Conservation (phyloP, 2,329 filamentous ascomycete species). For the Colletotrichum godetiae region DNA sequence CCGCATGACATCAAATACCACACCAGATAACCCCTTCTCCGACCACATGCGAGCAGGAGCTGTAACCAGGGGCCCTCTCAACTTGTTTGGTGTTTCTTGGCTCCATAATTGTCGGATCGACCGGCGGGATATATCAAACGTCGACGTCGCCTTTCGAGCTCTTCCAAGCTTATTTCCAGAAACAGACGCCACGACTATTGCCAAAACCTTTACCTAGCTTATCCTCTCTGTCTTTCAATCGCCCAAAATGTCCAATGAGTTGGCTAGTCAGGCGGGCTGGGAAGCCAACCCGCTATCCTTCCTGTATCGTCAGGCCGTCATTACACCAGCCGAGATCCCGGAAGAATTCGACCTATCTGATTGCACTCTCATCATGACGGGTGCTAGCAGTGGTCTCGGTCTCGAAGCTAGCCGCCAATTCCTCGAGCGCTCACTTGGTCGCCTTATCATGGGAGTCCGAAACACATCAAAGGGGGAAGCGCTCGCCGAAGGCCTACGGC, state of each 20-base stretch:
- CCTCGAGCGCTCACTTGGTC: conserved; percentile 45
- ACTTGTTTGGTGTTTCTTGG: conserved; percentile 31
- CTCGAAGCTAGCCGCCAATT: conserved; percentile 53
- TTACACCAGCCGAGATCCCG: conserved; percentile 29
- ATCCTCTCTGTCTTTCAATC: neutral
- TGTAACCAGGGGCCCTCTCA: conserved; percentile 7
- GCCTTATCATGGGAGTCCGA: conserved; percentile 55
- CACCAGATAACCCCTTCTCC: neutral
- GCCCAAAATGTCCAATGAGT: conserved; percentile 30
- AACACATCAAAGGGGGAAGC: conserved; percentile 43
- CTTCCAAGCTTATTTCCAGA: conserved; percentile 9
- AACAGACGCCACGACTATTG: neutral
- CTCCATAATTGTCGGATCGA: conserved; percentile 26
- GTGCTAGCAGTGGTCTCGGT: conserved; percentile 56
- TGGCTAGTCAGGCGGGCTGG: conserved; percentile 30
- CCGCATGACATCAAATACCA: conserved; percentile 20
- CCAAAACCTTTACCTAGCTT: neutral
- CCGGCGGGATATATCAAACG: conserved; percentile 11
- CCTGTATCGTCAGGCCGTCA: conserved; percentile 28
- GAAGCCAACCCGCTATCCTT: conserved; percentile 33
- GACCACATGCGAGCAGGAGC: neutral
- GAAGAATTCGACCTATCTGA: conserved; percentile 32
- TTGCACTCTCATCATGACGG: conserved; percentile 53
- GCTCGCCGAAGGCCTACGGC: conserved; percentile 37
- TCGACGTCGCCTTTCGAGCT: neutral